Evolutionary conservation across 345 rosid species (phyloP).

Genomic region (Moricandia moricandioides): DNA sequence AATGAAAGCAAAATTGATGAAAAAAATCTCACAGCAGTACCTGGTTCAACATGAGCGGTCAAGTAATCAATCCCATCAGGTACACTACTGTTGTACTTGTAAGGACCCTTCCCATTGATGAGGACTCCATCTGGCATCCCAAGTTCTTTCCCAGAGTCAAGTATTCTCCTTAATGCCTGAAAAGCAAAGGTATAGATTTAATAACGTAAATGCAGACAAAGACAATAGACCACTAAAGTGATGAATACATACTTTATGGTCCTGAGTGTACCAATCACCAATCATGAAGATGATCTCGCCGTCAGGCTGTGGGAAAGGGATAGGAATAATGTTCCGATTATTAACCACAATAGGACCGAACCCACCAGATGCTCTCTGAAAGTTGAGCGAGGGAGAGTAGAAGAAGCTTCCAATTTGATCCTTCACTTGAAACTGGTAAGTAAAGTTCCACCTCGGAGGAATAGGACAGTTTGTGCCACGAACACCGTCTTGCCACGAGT

Average conservation of each 20-base stretch:
- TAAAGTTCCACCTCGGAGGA: background rate
- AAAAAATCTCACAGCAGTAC: background rate
- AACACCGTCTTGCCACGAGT: background rate
- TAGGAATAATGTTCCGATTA: background rate
- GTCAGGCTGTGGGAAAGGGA: background rate
- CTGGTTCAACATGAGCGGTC: background rate
- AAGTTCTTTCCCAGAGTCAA: background rate
- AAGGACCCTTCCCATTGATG: background rate
- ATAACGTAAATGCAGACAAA: background rate
- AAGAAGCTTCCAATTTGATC: background rate
- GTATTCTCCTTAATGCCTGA: background rate
- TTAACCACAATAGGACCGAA: background rate
- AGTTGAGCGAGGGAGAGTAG: background rate
- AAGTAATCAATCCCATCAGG: background rate
- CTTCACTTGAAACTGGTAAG: background rate
- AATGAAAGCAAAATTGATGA: too few relatives aligned
- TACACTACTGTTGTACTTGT: background rate
- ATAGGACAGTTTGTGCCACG: background rate
- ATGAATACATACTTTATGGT: background rate
- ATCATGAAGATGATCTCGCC: background rate
- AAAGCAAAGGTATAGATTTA: background rate
- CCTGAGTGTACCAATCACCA: background rate
- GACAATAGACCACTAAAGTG: background rate
- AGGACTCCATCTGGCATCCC: background rate
- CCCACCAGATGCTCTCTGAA: background rate